These are phyloP conservation scores for Schoenoplectus tabernaemontani DNA, from an alignment of 202 grass and related monocot genomes.

Conservation along the genomic window DNA sequence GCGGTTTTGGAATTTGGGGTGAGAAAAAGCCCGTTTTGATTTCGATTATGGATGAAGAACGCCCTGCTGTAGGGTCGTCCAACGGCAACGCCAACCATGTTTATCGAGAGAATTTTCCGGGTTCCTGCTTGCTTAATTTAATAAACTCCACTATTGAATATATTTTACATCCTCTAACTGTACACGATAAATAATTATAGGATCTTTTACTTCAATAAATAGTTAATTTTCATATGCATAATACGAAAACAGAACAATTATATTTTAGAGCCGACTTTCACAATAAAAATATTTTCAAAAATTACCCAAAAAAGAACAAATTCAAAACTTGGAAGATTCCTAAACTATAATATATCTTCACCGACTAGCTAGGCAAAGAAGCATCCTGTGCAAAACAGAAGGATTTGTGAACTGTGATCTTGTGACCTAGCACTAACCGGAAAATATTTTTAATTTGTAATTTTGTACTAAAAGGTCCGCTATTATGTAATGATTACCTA, in stretches of 20 bases:
- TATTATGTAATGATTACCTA: not conserved
- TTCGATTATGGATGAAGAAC: not conserved
- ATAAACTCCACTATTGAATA: too few relatives aligned
- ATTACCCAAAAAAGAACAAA: not conserved
- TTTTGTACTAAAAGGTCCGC: too few relatives aligned
- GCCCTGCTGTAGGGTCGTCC: too few relatives aligned
- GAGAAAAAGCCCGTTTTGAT: not conserved
- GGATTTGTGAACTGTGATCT: not conserved
- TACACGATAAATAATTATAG: too few relatives aligned
- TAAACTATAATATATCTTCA: not conserved
- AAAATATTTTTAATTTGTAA: too few relatives aligned
- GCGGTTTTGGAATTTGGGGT: not conserved
- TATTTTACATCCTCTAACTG: too few relatives aligned
- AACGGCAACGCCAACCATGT: too few relatives aligned
- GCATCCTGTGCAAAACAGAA: not conserved
- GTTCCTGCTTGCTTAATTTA: too few relatives aligned
- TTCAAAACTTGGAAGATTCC: not conserved
- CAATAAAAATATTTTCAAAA: not conserved
- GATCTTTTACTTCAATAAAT: not conserved
- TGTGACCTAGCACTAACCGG: conserved; percentile 7
- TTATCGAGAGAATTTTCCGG: too few relatives aligned
- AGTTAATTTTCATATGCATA: not conserved
- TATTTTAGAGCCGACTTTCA: not conserved
- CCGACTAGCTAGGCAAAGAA: not conserved
- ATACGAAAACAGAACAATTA: not conserved